A percentile compares a stretch with the other conserved stretches of the same genome.
These are phyloP conservation scores for Phytophthora sp. DNA, from an alignment of 352 stramenopile genomes.

Conservation along the genomic window DNA sequence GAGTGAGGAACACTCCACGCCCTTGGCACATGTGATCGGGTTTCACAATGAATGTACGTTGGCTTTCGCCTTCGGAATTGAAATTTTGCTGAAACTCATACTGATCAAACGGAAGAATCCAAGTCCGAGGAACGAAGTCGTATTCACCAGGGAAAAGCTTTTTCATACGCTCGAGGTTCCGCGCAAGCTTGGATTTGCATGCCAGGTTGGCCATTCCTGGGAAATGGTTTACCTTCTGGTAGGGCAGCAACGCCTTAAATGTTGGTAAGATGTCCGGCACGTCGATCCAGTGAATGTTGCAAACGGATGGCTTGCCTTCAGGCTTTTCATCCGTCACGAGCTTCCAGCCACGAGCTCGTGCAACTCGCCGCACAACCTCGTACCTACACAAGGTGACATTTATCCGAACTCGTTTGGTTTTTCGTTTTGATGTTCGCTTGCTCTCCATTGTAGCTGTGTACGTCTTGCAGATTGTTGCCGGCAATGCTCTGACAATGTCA, in stretches of 20 bases:
- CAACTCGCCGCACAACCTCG: slow-evolving; percentile 85
- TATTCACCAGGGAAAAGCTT: slow-evolving; percentile 94
- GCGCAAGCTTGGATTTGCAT: slow-evolving; percentile 94
- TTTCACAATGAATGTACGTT: slow-evolving; percentile 96
- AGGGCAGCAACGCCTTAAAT: slow-evolving; percentile 91
- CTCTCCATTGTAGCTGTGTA: slow-evolving; percentile 20
- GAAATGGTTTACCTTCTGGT: slow-evolving; percentile 96
- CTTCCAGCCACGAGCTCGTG: slow-evolving; percentile 75
- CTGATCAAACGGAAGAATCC: slow-evolving; percentile 96
- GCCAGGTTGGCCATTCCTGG: slow-evolving; percentile 95
- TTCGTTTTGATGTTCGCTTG: slow-evolving; percentile 30
- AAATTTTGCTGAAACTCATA: slow-evolving; percentile 94
- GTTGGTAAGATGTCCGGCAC: slow-evolving; percentile 90
- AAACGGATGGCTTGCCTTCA: slow-evolving; percentile 62
- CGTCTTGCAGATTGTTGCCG: no score
- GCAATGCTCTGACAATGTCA: no score
- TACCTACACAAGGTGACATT: slow-evolving; percentile 83
- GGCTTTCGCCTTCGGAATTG: slow-evolving; percentile 85
- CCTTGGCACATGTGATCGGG: slow-evolving; percentile 90
- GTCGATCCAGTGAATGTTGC: slow-evolving; percentile 97
- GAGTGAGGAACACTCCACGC: slow-evolving; percentile 95
- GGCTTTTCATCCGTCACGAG: slow-evolving; percentile 80
- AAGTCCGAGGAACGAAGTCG: slow-evolving; percentile 95
- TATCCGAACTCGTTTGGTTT: slow-evolving; percentile 62
- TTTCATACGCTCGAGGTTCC: slow-evolving; percentile 96